A percentile compares a stretch with the other conserved stretches of the same genome.
Evolutionary conservation across 306 rosid genomes (phyloP).

Genomic region (Vachellia pachyceras): DNA sequence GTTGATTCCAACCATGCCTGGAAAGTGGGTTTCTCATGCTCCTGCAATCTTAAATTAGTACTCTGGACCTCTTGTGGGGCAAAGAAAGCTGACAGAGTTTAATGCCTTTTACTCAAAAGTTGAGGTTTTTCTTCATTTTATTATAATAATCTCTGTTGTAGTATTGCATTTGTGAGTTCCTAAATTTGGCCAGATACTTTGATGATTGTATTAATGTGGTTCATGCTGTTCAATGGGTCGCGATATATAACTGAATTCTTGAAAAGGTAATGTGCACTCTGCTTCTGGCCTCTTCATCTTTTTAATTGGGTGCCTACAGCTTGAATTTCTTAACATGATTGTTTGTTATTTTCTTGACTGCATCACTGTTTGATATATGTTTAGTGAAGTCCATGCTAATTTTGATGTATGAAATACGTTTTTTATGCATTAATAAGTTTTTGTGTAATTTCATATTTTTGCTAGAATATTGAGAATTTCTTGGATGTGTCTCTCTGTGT

Average conservation of each 20-base stretch:
- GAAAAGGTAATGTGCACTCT: neutral
- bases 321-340: neutral
- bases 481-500: neutral
- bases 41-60: neutral
- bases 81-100: neutral
- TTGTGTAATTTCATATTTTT: neutral
- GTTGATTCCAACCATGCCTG: neutral
- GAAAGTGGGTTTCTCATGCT: constrained; percentile 12
- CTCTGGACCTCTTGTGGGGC: neutral
- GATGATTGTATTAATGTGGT: constrained; percentile 79
- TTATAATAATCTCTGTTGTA: constrained; percentile 34
- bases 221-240: constrained; percentile 39
- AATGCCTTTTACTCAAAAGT: neutral
- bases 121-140: constrained; percentile 5
- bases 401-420: neutral
- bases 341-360: neutral
- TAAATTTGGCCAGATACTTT: constrained; percentile 58
- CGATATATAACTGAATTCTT: neutral
- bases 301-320: neutral
- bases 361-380: neutral
- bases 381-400: neutral
- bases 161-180: constrained; percentile 53
- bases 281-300: neutral
- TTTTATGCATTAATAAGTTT: neutral
- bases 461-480: neutral